Conservation (phyloP, 768 basidiomycete species). For the Lactarius vividus region DNA sequence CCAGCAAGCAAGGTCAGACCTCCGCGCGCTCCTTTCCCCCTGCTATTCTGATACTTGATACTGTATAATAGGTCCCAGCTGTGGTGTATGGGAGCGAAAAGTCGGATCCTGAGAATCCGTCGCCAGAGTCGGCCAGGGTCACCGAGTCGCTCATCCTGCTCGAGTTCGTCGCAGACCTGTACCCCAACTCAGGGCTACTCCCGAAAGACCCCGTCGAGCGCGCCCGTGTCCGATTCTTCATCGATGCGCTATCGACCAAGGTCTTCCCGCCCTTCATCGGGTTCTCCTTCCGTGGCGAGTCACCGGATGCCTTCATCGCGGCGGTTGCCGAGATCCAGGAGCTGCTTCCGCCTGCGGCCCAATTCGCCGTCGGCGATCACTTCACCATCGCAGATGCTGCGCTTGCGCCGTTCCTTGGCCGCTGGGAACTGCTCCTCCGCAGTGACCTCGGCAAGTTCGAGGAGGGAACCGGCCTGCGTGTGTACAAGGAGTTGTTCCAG, state of each 20-base stretch:
- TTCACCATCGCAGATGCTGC: constrained; percentile 62
- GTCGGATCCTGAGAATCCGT: constrained; percentile 48
- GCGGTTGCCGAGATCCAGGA: constrained; percentile 48
- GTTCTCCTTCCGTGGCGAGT: constrained; percentile 36
- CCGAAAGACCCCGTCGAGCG: constrained; percentile 53
- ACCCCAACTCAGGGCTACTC: constrained; percentile 43
- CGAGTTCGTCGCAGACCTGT: constrained; percentile 60
- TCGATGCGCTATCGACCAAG: constrained; percentile 47
- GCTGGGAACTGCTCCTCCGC: constrained; percentile 41
- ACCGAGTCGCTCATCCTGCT: constrained; percentile 59
- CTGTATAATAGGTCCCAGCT: constrained; percentile 46
- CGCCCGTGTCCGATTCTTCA: constrained; percentile 57
- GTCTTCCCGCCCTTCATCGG: constrained; percentile 39
- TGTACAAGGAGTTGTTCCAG: constrained; percentile 40
- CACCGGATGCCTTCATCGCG: constrained; percentile 40
- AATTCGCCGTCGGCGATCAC: constrained; percentile 40
- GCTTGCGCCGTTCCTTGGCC: constrained; percentile 54
- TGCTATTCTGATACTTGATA: not conserved
- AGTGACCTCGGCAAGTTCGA: constrained; percentile 49
- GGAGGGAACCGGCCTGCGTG: constrained; percentile 40
- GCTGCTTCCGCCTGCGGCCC: constrained; percentile 42
- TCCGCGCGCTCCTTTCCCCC: not conserved
- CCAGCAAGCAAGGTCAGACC: constrained; percentile 55
- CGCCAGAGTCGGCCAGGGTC: constrained; percentile 53
- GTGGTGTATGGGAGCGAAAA: constrained; percentile 60